Percentiles rank a stretch among this genome's conserved stretches.
phyloP scores from a whole-genome alignment of 768 basidiomycete species.

The Lactarius sanguifluus region DNA sequence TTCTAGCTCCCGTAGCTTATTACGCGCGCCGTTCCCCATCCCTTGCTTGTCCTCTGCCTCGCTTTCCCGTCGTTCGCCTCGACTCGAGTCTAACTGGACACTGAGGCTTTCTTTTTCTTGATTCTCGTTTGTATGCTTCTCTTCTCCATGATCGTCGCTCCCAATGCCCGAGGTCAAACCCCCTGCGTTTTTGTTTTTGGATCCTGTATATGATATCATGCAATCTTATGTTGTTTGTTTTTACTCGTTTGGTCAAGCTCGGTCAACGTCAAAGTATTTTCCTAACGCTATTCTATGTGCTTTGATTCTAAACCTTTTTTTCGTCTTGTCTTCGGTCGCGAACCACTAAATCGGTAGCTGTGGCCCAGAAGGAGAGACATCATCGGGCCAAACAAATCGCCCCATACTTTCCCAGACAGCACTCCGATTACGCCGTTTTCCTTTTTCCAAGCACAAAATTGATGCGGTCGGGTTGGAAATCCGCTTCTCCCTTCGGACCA shows the following conservation, averaged over 20 bases:
- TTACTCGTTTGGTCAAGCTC: background rate
- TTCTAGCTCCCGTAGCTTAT: background rate
- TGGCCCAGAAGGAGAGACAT: too few relatives aligned
- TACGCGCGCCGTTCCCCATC: constrained; percentile 1
- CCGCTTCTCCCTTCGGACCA: too few relatives aligned
- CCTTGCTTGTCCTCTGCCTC: background rate
- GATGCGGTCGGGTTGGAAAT: too few relatives aligned
- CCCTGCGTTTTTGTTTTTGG: background rate
- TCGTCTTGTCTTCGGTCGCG: too few relatives aligned
- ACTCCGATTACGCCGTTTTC: too few relatives aligned
- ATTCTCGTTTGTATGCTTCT: background rate
- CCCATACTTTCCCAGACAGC: too few relatives aligned
- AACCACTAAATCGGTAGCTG: too few relatives aligned
- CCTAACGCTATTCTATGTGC: too few relatives aligned
- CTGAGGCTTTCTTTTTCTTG: background rate
- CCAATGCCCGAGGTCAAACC: background rate
- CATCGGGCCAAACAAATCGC: too few relatives aligned
- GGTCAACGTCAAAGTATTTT: too few relatives aligned
- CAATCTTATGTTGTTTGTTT: background rate
- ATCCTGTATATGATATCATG: constrained; percentile 4
- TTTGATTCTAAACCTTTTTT: too few relatives aligned
- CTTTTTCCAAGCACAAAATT: too few relatives aligned
- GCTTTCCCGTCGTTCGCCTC: background rate
- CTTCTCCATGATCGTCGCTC: background rate
- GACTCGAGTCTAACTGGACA: background rate